Conservation (phyloP, 352 stramenopile genomes). For the Globisporangium orthogonon region DNA sequence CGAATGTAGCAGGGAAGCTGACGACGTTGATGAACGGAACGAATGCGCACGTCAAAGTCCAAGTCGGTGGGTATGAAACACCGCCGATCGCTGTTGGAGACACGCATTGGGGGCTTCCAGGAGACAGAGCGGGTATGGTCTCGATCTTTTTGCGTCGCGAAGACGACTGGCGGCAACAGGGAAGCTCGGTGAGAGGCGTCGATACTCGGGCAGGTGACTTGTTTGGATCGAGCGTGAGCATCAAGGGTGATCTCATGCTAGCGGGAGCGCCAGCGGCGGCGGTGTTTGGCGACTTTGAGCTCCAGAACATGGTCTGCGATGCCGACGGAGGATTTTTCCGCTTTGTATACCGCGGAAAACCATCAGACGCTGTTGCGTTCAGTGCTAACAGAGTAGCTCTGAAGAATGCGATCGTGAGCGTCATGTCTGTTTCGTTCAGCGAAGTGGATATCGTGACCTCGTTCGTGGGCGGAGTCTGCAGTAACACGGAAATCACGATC, state of each 20-base stretch:
- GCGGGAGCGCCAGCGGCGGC: constrained; percentile 60
- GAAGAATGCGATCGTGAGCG: constrained; percentile 35
- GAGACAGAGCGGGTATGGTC: constrained; percentile 46
- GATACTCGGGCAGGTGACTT: constrained; percentile 63
- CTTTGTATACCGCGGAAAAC: constrained; percentile 49
- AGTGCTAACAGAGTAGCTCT: constrained; percentile 43
- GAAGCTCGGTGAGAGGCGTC: constrained; percentile 33
- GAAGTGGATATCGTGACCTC: constrained; percentile 46
- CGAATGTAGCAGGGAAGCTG: constrained; percentile 15
- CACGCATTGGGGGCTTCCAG: constrained; percentile 51
- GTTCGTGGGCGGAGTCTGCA: constrained; percentile 47
- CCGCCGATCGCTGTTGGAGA: constrained; percentile 21
- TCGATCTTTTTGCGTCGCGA: constrained; percentile 58
- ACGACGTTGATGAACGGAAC: constrained; percentile 42
- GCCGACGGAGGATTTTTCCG: constrained; percentile 65
- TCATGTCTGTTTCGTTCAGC: constrained; percentile 49
- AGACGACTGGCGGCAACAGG: constrained; percentile 77
- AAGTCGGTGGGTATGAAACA: constrained; percentile 45
- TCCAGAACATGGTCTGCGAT: constrained; percentile 66
- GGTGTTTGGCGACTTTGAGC: constrained; percentile 69
- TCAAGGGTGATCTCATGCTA: constrained; percentile 42
- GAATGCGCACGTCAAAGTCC: constrained; percentile 42
- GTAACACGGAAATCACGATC: constrained; percentile 41
- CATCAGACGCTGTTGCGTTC: constrained; percentile 51
- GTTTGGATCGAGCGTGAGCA: constrained; percentile 69